A percentile compares a stretch with the other conserved stretches of the same genome.
These are phyloP conservation scores for Puccinia horiana DNA, from an alignment of 1,284 basidiomycete genomes.

Conservation along the genomic window DNA sequence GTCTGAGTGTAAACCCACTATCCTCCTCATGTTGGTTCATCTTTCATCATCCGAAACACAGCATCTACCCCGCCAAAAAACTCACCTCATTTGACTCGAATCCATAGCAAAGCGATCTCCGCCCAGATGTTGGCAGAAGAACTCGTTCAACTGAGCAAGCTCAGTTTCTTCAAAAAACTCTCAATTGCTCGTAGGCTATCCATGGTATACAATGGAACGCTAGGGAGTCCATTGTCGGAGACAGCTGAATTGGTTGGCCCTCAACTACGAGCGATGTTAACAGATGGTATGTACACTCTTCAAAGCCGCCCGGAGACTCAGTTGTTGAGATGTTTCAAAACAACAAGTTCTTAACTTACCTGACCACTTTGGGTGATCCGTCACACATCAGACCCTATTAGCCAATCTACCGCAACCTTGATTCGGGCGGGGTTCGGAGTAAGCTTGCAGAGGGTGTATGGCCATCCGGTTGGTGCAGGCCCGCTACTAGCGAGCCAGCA, in stretches of 20 bases:
- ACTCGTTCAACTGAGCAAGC: slow-evolving; percentile 14
- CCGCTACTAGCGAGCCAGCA: slow-evolving; percentile 8
- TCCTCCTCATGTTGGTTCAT: slow-evolving; percentile 28
- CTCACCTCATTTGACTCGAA: not conserved
- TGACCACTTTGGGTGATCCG: not conserved
- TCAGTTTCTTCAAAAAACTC: slow-evolving; percentile 14
- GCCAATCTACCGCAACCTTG: slow-evolving; percentile 12
- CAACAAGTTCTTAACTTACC: not conserved
- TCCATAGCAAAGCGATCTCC: slow-evolving; percentile 15
- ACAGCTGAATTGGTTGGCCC: slow-evolving; percentile 15
- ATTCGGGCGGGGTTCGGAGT: slow-evolving; percentile 22
- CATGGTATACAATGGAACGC: not conserved
- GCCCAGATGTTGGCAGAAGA: slow-evolving; percentile 15
- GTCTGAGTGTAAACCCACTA: slow-evolving; percentile 36
- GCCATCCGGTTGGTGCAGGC: slow-evolving; percentile 19
- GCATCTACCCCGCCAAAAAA: not conserved
- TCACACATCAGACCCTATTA: not conserved
- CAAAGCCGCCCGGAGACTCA: no score
- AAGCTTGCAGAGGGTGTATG: slow-evolving; percentile 22
- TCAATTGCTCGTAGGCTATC: not conserved
- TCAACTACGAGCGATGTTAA: slow-evolving; percentile 23
- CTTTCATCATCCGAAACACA: not conserved
- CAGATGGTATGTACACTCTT: slow-evolving; percentile 3
- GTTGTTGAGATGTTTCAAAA: not conserved
- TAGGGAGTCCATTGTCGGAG: not conserved